These are phyloP conservation scores for Aphanomyces astaci DNA, from an alignment of 352 stramenopile genomes.

Conservation along the genomic window DNA sequence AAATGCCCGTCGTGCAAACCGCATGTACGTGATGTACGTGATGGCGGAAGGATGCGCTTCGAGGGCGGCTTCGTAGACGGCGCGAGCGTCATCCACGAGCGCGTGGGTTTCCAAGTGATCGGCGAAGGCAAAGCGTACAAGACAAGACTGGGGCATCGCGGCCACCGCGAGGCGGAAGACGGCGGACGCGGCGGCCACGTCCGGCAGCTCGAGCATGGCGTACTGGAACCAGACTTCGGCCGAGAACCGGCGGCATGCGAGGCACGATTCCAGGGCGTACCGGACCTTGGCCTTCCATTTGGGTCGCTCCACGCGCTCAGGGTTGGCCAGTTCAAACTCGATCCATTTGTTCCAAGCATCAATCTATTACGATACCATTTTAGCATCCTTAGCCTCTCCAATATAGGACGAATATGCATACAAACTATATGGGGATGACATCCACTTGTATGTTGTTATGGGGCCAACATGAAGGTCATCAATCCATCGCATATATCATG, in stretches of 20 bases:
- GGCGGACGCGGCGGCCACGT: slow-evolving; percentile 49
- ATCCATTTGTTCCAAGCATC: slow-evolving; percentile 70
- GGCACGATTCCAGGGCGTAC: slow-evolving; percentile 74
- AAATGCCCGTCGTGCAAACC: slow-evolving; percentile 69
- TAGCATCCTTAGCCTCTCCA: no score
- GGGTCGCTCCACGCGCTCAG: slow-evolving; percentile 69
- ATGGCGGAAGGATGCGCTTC: slow-evolving; percentile 66
- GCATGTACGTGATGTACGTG: slow-evolving; percentile 78
- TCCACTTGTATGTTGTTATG: no score
- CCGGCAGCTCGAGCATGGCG: slow-evolving; percentile 69
- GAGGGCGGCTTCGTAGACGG: slow-evolving; percentile 73
- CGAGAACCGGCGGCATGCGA: slow-evolving; percentile 68
- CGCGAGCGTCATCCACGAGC: slow-evolving; percentile 48
- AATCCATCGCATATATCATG: no score
- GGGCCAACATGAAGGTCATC: no score
- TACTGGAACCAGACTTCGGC: slow-evolving; percentile 84
- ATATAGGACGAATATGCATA: no score
- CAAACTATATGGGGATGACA: no score
- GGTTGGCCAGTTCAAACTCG: slow-evolving; percentile 68
- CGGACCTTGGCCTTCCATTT: slow-evolving; percentile 71
- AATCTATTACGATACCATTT: slow-evolving; percentile 36
- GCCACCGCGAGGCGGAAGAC: slow-evolving; percentile 70
- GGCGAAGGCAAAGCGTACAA: slow-evolving; percentile 67
- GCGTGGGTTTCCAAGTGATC: slow-evolving; percentile 74
- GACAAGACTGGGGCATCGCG: slow-evolving; percentile 73